A percentile compares a stretch with the other conserved stretches of the same genome.
phyloP scores from a whole-genome alignment of 352 stramenopile species.

The Pythium dissimile region DNA sequence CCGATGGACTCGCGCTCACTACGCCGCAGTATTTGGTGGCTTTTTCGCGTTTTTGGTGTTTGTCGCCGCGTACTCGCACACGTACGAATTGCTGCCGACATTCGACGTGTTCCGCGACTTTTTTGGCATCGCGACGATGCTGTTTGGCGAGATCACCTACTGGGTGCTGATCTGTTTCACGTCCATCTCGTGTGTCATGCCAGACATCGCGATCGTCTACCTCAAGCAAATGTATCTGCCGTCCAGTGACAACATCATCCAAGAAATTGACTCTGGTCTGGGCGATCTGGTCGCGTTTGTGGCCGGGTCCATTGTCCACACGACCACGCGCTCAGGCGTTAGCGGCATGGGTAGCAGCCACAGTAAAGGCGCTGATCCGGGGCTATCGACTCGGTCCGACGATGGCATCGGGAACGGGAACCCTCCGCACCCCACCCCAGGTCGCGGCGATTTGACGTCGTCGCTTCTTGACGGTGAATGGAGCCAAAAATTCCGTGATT shows the following conservation, averaged over 20 bases:
- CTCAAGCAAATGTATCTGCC: slow-evolving; percentile 83
- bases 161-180: slow-evolving; percentile 70
- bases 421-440: slow-evolving; percentile 6
- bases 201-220: slow-evolving; percentile 70
- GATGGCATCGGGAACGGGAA: slow-evolving; percentile 6
- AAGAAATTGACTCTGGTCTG: slow-evolving; percentile 77
- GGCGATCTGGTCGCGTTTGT: slow-evolving; percentile 23
- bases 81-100: slow-evolving; percentile 49
- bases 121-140: slow-evolving; percentile 47
- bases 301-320: slow-evolving; percentile 10
- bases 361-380: slow-evolving; percentile 1
- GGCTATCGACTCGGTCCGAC: slow-evolving; percentile 21
- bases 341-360: background rate
- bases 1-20: slow-evolving; percentile 72
- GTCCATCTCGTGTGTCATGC: slow-evolving; percentile 50
- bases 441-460: slow-evolving; percentile 40
- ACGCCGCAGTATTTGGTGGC: slow-evolving; percentile 63
- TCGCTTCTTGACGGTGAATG: slow-evolving; percentile 68
- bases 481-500: slow-evolving; percentile 79
- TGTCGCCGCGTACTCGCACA: slow-evolving; percentile 61
- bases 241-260: slow-evolving; percentile 79
- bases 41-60: slow-evolving; percentile 71
- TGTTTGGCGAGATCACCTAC: slow-evolving; percentile 53
- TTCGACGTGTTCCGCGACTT: slow-evolving; percentile 82
- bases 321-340: background rate